phyloP scores from a whole-genome alignment of 106 monocot species.

The Triglochin maritima region DNA sequence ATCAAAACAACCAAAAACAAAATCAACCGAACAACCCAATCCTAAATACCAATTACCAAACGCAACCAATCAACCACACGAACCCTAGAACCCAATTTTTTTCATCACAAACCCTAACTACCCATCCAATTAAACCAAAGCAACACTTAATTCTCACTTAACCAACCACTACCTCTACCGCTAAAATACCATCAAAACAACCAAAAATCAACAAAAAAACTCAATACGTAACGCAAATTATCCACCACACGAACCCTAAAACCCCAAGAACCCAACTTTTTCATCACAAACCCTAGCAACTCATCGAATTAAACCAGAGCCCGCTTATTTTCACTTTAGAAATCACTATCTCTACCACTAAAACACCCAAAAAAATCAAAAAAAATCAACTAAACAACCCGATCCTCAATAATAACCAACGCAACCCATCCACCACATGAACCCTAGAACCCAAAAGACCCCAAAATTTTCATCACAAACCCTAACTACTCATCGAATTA shows the following conservation, averaged over 20 bases:
- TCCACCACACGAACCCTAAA: not conserved
- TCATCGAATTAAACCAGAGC: not conserved
- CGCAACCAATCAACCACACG: not conserved
- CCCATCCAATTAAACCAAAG: not conserved
- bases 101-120: not conserved
- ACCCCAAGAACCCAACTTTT: too few species aligned
- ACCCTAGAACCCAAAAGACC: too few species aligned
- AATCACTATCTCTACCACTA: too few species aligned
- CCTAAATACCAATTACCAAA: not conserved
- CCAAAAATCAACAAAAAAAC: not conserved
- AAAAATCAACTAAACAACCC: too few species aligned
- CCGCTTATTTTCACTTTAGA: too few species aligned
- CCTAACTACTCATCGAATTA: too few species aligned
- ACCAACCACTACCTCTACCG: not conserved
- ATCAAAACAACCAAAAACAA: not conserved
- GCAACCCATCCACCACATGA: not conserved
- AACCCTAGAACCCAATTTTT: too few species aligned
- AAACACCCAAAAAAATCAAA: too few species aligned
- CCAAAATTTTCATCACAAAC: too few species aligned
- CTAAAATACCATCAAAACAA: not conserved
- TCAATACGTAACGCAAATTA: not conserved
- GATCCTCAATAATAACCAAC: not conserved
- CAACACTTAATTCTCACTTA: not conserved
- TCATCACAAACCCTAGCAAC: not conserved
- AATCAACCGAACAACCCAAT: not conserved